Base-by-base conservation (phyloP, 805 yeast genomes). In the Zygoascus tannicola region DNA sequence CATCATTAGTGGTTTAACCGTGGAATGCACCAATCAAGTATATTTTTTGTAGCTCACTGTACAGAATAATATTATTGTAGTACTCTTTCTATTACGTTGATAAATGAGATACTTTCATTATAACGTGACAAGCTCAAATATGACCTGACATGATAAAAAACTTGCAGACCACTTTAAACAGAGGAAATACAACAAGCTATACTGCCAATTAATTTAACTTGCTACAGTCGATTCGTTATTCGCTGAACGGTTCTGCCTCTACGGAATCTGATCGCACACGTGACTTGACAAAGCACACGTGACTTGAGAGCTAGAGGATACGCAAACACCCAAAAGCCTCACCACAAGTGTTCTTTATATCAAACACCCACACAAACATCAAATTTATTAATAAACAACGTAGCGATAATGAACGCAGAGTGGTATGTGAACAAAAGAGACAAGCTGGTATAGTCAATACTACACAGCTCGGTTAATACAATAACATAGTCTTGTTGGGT, bases 321-420 rank as follows among this genome's bases (percentile, higher is more conserved):
- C 30, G 7, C 30, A 26, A 26, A 7, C 30, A 26, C 30, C 30
- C 30, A 26, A 26, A 26, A 26, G 30, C 30, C 30, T 26, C 30
- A n/a, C n/a, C n/a, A n/a, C n/a, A n/a, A 26, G 12, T 7, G 7
- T 8, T 26, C 30, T 26, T 26, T 12, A 26, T 12, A 26, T 26
- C 30, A 26, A 26, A 26, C 30, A 26, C 30, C 7, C 30, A 26
- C 30, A 12, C 30, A 26, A 7, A 26, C 30, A 26, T 12, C 30
- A 26, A 8, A 26, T 26, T 12, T 8, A 26, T 26, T 8, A 7
- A 26, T 12, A 26, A 26, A 26, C 30, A 26, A 26, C 30, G 30
- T 26, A 26, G 7, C 30, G 30, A 26, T 7, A 33, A 44, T 44
- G 46, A 44, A 44, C 39, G 46, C 46, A 32, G 46, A 44, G 46